Evolutionary conservation across 495 filamentous ascomycete species (phyloP).

Genomic region (Lasiosphaeris hirsuta): DNA sequence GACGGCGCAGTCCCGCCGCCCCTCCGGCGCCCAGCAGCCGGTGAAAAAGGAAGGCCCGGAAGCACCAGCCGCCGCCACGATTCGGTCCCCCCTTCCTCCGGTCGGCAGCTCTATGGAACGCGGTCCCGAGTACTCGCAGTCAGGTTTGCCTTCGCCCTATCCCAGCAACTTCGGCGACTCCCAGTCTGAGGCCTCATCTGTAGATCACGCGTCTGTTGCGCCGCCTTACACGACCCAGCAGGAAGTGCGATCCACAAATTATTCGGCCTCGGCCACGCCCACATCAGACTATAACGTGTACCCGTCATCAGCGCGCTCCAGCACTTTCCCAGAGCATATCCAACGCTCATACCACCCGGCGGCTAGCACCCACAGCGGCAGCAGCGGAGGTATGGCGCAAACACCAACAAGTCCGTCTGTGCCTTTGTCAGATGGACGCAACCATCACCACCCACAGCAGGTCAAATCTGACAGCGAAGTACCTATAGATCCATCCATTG

Average conservation of each 20-base stretch:
- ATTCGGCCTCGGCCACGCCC: conserved; percentile 75
- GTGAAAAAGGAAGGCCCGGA: conserved; percentile 26
- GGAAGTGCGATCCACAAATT: conserved; percentile 69
- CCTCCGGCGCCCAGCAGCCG: conserved; percentile 29
- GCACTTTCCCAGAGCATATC: conserved; percentile 77
- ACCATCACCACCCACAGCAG: conserved; percentile 65
- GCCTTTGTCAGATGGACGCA: conserved; percentile 70
- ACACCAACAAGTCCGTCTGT: conserved; percentile 89
- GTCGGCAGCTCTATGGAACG: conserved; percentile 73
- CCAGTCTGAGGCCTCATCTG: conserved; percentile 74
- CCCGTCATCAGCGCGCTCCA: conserved; percentile 73
- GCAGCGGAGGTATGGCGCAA: conserved; percentile 92
- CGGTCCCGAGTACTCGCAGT: conserved; percentile 92
- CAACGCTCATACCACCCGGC: conserved; percentile 62
- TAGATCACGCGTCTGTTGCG: conserved; percentile 86
- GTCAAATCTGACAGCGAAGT: conserved; percentile 91
- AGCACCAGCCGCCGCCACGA: conserved; percentile 16
- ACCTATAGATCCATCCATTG: conserved; percentile 98
- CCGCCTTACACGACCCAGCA: conserved; percentile 62
- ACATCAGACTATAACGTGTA: conserved; percentile 85
- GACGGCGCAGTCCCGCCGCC: conserved; percentile 24
- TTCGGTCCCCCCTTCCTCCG: conserved; percentile 25
- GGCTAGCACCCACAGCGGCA: conserved; percentile 66
- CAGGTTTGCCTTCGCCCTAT: conserved; percentile 93
- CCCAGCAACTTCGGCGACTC: conserved; percentile 63